Conservation (phyloP, 805 yeast species). For the Kodamaea hsintzibuensis region DNA sequence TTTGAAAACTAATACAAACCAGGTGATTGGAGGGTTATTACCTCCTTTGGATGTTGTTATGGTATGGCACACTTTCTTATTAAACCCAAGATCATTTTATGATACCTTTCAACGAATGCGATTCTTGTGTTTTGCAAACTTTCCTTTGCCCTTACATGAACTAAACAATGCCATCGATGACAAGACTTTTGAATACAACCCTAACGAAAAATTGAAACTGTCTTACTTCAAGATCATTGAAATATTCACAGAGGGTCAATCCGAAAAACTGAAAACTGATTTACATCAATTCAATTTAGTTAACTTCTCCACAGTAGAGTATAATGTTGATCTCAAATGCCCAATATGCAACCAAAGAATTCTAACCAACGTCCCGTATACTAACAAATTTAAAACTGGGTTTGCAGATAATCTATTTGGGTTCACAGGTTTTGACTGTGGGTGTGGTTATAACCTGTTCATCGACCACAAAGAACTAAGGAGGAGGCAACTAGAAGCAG, state of each 20-base stretch:
- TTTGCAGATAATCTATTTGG: conserved; percentile 12
- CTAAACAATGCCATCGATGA: conserved; percentile 13
- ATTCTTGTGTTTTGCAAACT: conserved; percentile 15
- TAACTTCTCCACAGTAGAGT: background rate
- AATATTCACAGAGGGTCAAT: background rate
- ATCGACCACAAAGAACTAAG: background rate
- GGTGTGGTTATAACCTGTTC: background rate
- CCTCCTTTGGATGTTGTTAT: conserved; percentile 26
- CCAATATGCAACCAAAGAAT: background rate
- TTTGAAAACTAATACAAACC: background rate
- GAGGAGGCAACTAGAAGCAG: background rate
- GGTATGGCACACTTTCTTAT: conserved; percentile 25
- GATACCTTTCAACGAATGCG: conserved; percentile 17
- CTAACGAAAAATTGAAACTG: conserved; percentile 5
- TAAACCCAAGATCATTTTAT: conserved; percentile 19
- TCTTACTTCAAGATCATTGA: conserved; percentile 10
- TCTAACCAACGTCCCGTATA: conserved; percentile 9
- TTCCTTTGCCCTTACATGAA: conserved; percentile 22
- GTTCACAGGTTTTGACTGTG: background rate
- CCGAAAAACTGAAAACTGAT: conserved; percentile 1
- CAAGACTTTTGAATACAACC: conserved; percentile 14
- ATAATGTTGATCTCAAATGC: background rate
- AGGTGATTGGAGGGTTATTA: conserved; percentile 1
- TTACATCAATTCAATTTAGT: background rate
- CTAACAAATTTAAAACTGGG: conserved; percentile 14